A percentile compares a stretch with the other conserved stretches of the same genome.
Conservation (phyloP, 257 asterid genomes). For the Cordia subcordata region DNA sequence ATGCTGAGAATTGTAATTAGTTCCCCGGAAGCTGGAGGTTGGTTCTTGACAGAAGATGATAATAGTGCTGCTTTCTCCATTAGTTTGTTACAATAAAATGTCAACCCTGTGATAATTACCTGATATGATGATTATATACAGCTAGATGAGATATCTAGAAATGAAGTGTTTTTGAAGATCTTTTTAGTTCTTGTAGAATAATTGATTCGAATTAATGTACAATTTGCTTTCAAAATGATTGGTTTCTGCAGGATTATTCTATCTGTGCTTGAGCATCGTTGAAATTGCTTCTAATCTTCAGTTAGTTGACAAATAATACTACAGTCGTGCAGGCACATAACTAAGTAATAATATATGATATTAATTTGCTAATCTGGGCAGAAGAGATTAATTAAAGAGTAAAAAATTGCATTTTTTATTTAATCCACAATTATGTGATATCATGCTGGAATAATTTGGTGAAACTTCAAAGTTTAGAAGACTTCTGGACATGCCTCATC, state of each 20-base stretch:
- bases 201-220: background rate
- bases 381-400: too few relatives aligned
- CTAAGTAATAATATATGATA: background rate
- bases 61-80: slow-evolving; percentile 20
- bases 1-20: slow-evolving; percentile 55
- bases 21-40: slow-evolving; percentile 31
- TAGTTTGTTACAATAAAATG: background rate
- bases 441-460: too few relatives aligned
- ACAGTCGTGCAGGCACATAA: background rate
- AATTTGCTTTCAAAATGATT: too few relatives aligned
- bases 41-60: slow-evolving; percentile 12
- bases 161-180: background rate
- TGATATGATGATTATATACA: background rate
- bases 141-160: background rate
- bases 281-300: background rate
- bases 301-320: background rate
- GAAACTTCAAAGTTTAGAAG: too few relatives aligned
- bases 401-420: too few relatives aligned
- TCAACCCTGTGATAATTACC: background rate
- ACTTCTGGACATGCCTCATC: too few relatives aligned
- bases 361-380: too few relatives aligned
- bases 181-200: background rate
- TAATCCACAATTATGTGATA: too few relatives aligned
- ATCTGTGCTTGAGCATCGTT: background rate
- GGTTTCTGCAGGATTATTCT: too few relatives aligned